Percentiles rank a stretch among this genome's conserved stretches.
Evolutionary conservation across 768 basidiomycete genomes (phyloP).

Genomic region (Suillus variegatus): DNA sequence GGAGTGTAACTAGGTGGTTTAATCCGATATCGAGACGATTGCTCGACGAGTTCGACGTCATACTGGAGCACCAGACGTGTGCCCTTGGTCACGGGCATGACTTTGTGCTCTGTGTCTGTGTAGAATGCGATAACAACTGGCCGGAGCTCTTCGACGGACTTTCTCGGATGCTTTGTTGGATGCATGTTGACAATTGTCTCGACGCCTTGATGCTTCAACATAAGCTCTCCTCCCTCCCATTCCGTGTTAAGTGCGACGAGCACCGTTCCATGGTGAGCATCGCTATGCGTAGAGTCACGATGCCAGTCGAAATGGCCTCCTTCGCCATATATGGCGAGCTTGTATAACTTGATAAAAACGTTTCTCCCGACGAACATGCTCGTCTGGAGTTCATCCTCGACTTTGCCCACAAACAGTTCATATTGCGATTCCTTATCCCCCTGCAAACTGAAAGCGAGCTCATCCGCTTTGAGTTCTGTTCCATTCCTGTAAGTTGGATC

Average conservation of each 20-base stretch:
- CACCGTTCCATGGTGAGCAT: neutral
- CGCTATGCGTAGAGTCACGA: neutral
- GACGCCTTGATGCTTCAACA: neutral
- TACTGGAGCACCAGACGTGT: neutral
- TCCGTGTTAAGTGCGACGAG: neutral
- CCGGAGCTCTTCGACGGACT: neutral
- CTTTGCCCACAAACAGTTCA: fast-evolving
- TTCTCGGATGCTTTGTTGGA: neutral
- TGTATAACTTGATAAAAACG: neutral
- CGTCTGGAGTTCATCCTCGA: neutral
- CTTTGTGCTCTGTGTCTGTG: neutral
- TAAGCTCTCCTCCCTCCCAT: neutral
- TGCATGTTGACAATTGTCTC: neutral
- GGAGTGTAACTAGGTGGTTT: neutral
- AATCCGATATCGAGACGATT: neutral
- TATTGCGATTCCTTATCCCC: neutral
- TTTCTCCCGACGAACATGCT: neutral
- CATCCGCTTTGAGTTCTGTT: neutral
- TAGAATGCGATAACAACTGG: neutral
- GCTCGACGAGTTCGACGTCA: neutral
- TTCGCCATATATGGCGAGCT: neutral
- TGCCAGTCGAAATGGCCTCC: conserved; percentile 3
- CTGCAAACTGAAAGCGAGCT: neutral
- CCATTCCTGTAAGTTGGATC: neutral
- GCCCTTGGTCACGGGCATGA: conserved; percentile 1